Evolutionary conservation across 83 land plant species (phyloP), one percentile per base, ranked within the genome.

Genomic region (Picea abies): DNA sequence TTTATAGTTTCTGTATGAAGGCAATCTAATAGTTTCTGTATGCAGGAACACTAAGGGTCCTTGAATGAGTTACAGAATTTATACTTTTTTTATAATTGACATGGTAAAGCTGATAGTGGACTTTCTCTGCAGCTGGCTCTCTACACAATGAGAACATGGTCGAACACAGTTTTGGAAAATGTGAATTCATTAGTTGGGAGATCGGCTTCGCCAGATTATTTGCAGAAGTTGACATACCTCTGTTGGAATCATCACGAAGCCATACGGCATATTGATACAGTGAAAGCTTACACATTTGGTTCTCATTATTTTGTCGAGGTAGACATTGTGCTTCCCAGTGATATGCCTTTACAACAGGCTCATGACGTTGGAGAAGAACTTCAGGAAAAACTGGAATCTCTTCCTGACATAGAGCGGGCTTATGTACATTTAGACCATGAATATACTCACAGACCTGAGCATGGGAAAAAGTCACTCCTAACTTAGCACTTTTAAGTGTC

Each of bases 221-320:
- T 92, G 60, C 91, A 87, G 81, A 92, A 92, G 73, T 49, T 92
- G 66, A 90, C 93, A 25, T 92, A 90, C 72, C 89, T 92, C 9
- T 88, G 91, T 80, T 92, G 93, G 93, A 92, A 92, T 77, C 94
- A 92, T 82, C 93, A 92, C 86, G 83, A 87, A 77, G 87, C 90
- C 58, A 90, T 92, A 15, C 85, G 81, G 23, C 91, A 90, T 67
- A 92, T 92, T 56, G 94, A 92, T 76, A 92, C 94, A 1, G 94
- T 92, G 37, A 79, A 91, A 29, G 94, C 94, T 39, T 92, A 92
- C 80, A 91, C 89, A 78, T 92, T 92, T 82, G 94, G 93, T 25
- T 86, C 86, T 4, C 93, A 90, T 71, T 92, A 90, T 79, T 92
- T 92, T 85, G 93, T 90, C 10, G 94, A 92, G 84, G 94, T 92